Percentiles rank a stretch among this genome's conserved stretches.
Evolutionary conservation across 768 basidiomycete genomes (phyloP).

Genomic region (Cantharellus anzutake): DNA sequence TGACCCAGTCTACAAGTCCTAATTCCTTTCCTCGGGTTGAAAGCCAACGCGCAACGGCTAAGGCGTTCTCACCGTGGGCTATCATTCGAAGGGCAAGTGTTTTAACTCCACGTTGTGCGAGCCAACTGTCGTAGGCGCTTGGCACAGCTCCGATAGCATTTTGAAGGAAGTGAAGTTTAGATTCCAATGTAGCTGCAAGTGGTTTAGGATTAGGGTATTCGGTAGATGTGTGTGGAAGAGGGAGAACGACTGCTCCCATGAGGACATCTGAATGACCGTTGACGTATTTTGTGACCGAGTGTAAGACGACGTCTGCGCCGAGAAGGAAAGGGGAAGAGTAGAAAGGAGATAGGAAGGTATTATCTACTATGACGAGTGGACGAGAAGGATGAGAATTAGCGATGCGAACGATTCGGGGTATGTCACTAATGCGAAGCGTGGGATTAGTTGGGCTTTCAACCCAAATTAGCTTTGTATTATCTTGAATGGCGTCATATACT

Average conservation of each 20-base stretch:
- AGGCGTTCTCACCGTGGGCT: constrained; percentile 67
- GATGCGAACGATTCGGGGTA: no score
- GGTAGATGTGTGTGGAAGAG: no score
- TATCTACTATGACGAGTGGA: constrained; percentile 80
- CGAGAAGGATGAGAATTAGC: no score
- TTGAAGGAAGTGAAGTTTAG: constrained; percentile 67
- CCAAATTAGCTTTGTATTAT: no score
- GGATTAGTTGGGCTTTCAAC: no score
- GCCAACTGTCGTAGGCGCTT: constrained; percentile 74
- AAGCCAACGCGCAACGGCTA: constrained; percentile 51
- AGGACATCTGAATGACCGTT: constrained; percentile 90
- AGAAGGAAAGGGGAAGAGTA: constrained; percentile 73
- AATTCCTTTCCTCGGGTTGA: constrained; percentile 15
- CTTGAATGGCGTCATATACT: no score
- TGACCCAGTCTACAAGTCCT: constrained; percentile 44
- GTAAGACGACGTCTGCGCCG: constrained; percentile 68
- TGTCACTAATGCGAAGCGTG: no score
- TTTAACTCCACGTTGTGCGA: constrained; percentile 79
- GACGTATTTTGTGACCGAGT: constrained; percentile 68
- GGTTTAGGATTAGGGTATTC: no score
- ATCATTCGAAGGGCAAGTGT: constrained; percentile 80
- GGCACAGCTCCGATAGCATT: constrained; percentile 77
- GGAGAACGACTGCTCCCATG: constrained; percentile 64
- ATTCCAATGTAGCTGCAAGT: constrained; percentile 16
- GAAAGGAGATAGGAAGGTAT: constrained; percentile 87